Conservation (phyloP, 164 flowering plant genomes). For the Brasenia schreberi region DNA sequence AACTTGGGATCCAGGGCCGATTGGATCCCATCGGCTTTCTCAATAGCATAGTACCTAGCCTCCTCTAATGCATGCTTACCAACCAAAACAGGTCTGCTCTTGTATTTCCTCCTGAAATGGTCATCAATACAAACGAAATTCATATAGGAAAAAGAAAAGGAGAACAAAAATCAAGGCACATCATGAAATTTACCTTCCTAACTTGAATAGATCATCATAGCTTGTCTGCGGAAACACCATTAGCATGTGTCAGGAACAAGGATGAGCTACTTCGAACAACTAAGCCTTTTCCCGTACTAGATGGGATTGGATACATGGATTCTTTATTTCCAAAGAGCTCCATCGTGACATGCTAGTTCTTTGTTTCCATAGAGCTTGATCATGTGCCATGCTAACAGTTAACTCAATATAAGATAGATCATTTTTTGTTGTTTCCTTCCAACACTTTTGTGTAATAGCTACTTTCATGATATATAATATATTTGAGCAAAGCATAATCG, state of each 20-base stretch:
- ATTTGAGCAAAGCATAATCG: too few relatives aligned
- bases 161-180: neutral
- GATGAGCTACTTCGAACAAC: neutral
- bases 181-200: slow-evolving; percentile 12
- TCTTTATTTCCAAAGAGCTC: too few relatives aligned
- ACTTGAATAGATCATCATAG: slow-evolving; percentile 4
- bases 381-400: too few relatives aligned
- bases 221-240: slow-evolving; percentile 7
- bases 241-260: neutral
- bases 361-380: too few relatives aligned
- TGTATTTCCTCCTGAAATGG: slow-evolving; percentile 5
- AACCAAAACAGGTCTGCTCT: slow-evolving; percentile 22
- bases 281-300: neutral
- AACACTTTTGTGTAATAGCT: too few relatives aligned
- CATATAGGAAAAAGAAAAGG: neutral
- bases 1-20: slow-evolving; percentile 20
- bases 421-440: neutral
- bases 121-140: neutral
- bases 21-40: slow-evolving; percentile 29
- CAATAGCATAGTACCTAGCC: slow-evolving; percentile 25
- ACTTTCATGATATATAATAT: too few relatives aligned
- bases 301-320: too few relatives aligned
- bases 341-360: too few relatives aligned
- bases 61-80: slow-evolving; percentile 33
- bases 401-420: neutral